Conservation (phyloP, 176 grass and related monocot genomes). For the sorghum (Sorghum bicolor) region DNA sequence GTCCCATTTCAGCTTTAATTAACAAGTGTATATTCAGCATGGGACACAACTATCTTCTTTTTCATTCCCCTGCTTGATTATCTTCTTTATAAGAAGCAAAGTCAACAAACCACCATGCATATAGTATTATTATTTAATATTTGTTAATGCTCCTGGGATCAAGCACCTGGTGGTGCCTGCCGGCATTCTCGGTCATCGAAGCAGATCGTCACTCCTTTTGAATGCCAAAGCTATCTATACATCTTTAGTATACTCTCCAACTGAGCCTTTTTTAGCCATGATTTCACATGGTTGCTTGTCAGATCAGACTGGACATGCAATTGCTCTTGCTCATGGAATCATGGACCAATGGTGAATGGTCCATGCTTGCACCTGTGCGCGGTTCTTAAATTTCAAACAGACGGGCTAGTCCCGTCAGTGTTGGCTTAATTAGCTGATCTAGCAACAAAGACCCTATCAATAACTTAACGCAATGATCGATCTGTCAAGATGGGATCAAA, state of each 20-base stretch:
- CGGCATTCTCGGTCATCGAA: neutral
- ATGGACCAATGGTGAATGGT: neutral
- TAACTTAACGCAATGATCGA: neutral
- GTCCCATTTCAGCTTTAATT: neutral
- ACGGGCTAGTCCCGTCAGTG: neutral
- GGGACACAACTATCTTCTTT: neutral
- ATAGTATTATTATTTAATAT: neutral
- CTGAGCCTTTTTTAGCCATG: no score
- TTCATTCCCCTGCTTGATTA: neutral
- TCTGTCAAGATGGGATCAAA: neutral
- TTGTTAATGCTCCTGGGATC: slow-evolving; percentile 37
- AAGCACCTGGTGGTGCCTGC: slow-evolving; percentile 4
- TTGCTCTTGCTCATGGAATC: neutral
- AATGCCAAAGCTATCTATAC: neutral
- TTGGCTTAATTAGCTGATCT: no score
- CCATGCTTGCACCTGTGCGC: neutral
- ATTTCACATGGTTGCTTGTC: slow-evolving; percentile 13
- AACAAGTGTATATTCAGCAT: neutral
- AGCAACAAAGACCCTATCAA: neutral
- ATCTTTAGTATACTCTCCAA: neutral
- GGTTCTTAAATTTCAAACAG: neutral
- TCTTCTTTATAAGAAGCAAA: neutral
- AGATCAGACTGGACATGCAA: neutral
- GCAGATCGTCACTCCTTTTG: neutral
- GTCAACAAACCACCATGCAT: slow-evolving; percentile 18